Percentiles rank a stretch among this genome's conserved stretches.
phyloP scores from a whole-genome alignment of 805 yeast genomes.

The Yamadazyma scolyti region DNA sequence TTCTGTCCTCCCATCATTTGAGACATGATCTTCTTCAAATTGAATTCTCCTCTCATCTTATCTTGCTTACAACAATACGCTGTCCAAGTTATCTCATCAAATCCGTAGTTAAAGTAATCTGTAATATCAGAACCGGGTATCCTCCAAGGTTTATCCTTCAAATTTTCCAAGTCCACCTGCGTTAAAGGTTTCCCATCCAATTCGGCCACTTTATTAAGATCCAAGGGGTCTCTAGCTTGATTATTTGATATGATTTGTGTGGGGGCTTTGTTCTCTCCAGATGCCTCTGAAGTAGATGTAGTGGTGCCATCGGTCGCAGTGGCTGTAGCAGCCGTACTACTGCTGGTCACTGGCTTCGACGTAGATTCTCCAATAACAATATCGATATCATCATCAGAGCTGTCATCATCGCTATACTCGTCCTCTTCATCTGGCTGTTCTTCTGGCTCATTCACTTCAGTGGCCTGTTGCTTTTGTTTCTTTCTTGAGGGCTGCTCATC shows the following conservation, averaged over 20 bases:
- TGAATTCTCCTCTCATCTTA: conserved; percentile 70
- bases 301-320: conserved; percentile 14
- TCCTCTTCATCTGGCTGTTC: conserved; percentile 41
- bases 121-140: conserved; percentile 93
- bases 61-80: conserved; percentile 89
- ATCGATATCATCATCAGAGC: conserved; percentile 69
- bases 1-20: conserved; percentile 40
- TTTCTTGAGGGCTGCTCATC: conserved; percentile 30
- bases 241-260: conserved; percentile 34
- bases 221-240: conserved; percentile 44
- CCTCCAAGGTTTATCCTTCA: conserved; percentile 97
- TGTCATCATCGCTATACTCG: conserved; percentile 43
- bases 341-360: conserved; percentile 19
- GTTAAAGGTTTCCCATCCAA: conserved; percentile 81
- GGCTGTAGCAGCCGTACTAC: conserved; percentile 16
- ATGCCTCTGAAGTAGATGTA: not conserved
- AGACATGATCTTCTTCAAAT: conserved; percentile 75
- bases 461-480: conserved; percentile 17
- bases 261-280: conserved; percentile 21
- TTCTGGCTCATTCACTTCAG: conserved; percentile 38
- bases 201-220: conserved; percentile 70
- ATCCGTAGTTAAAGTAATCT: conserved; percentile 95
- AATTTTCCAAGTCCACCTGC: conserved; percentile 69
- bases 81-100: conserved; percentile 94
- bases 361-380: conserved; percentile 60